phyloP scores from a whole-genome alignment of 2,329 filamentous ascomycete genomes.

The Hypoxylon sp. region DNA sequence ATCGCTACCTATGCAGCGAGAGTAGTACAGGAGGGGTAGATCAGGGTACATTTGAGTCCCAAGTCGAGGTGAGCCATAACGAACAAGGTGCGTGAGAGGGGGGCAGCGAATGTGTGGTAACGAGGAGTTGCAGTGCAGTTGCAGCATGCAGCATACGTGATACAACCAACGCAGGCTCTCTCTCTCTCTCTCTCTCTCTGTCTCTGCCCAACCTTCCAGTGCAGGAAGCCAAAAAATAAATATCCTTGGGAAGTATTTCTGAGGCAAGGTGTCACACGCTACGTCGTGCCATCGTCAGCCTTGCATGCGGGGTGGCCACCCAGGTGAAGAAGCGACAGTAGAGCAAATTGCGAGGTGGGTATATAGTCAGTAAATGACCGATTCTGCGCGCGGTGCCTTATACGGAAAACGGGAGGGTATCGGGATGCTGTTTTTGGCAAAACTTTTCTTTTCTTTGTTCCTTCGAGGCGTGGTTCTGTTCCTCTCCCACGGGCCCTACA shows the following conservation, averaged over 20 bases:
- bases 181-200: neutral
- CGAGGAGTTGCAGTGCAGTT: constrained; percentile 45
- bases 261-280: constrained; percentile 28
- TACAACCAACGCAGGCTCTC: constrained; percentile 42
- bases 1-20: constrained; percentile 39
- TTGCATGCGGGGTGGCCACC: constrained; percentile 35
- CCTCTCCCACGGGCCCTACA: constrained; percentile 6
- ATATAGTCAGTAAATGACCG: constrained; percentile 4
- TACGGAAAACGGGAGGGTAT: neutral
- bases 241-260: neutral
- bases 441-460: constrained; percentile 11
- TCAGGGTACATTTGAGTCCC: constrained; percentile 25
- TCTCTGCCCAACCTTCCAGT: neutral
- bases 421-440: constrained; percentile 5
- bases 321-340: constrained; percentile 20
- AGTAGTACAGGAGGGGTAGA: constrained; percentile 30
- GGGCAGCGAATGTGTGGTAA: constrained; percentile 36
- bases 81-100: constrained; percentile 30
- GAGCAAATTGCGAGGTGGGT: constrained; percentile 7
- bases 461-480: constrained; percentile 1
- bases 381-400: constrained; percentile 1
- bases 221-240: neutral
- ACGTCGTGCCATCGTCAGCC: constrained; percentile 37
- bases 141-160: constrained; percentile 43
- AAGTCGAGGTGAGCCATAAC: constrained; percentile 35